phyloP scores from a whole-genome alignment of 108 stramenopile genomes.

The Nannochloropsis gaditana region DNA sequence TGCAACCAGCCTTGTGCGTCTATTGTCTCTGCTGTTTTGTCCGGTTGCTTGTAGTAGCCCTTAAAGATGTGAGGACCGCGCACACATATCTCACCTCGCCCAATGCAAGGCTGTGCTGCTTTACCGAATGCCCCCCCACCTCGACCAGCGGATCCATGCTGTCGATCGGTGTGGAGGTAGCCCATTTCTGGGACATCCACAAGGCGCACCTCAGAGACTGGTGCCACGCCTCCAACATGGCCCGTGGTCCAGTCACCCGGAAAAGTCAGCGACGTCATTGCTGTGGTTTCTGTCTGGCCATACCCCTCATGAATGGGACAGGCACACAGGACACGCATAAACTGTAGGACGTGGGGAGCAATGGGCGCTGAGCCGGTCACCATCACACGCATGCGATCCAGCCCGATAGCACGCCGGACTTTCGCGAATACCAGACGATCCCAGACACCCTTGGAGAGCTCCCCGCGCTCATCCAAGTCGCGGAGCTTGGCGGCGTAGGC shows the following conservation, averaged over 20 bases:
- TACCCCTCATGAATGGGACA: slow-evolving; percentile 90
- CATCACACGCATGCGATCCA: slow-evolving; percentile 67
- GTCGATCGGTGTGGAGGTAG: slow-evolving; percentile 56
- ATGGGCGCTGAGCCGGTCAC: slow-evolving; percentile 86
- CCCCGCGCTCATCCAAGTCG: slow-evolving; percentile 41
- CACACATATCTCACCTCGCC: slow-evolving; percentile 66
- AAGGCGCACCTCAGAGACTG: slow-evolving; percentile 72
- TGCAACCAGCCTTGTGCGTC: slow-evolving; percentile 88
- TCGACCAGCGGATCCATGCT: slow-evolving; percentile 27
- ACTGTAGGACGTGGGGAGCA: slow-evolving; percentile 72
- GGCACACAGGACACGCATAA: slow-evolving; percentile 70
- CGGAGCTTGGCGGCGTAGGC: slow-evolving; percentile 77
- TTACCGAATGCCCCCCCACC: not conserved
- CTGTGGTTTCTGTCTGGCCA: slow-evolving; percentile 90
- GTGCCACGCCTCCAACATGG: slow-evolving; percentile 84
- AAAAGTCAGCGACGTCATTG: slow-evolving; percentile 60
- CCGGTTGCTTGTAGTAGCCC: slow-evolving; percentile 93
- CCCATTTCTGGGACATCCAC: slow-evolving; percentile 92
- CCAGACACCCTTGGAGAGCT: slow-evolving; percentile 61
- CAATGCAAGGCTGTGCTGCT: slow-evolving; percentile 31
- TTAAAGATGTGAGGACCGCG: slow-evolving; percentile 84
- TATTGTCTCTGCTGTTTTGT: slow-evolving; percentile 82
- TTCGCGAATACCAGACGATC: slow-evolving; percentile 86
- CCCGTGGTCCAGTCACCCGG: slow-evolving; percentile 65
- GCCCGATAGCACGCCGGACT: slow-evolving; percentile 77